Conservation (phyloP, 139 green algal genomes). For the Pleodorina starrii region DNA sequence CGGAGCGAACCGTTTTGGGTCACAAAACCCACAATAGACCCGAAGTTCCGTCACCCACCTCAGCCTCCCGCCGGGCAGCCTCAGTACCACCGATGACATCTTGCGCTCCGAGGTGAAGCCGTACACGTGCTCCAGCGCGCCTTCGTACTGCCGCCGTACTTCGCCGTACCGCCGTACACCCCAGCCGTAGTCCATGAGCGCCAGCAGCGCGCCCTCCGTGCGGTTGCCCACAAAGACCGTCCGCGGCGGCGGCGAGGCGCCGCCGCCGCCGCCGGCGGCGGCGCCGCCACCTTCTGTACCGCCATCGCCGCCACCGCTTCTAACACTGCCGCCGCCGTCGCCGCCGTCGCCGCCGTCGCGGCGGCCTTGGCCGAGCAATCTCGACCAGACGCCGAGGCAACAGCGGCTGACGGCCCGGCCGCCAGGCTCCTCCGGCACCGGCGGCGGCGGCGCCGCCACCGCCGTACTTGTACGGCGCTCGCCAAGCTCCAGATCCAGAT, state of each 20-base stretch:
- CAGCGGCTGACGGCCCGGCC: neutral
- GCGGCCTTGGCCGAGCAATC: too few species aligned
- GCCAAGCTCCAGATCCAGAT: neutral
- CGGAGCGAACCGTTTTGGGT: too few species aligned
- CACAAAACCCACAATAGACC: too few species aligned
- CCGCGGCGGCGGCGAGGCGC: neutral
- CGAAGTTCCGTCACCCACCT: too few species aligned
- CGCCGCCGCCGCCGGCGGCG: neutral
- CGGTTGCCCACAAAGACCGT: conserved; percentile 88
- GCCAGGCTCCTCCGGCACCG: neutral
- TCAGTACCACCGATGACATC: conserved; percentile 82
- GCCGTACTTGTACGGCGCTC: neutral
- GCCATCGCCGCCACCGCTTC: too few species aligned
- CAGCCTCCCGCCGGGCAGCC: neutral
- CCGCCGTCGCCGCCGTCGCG: neutral
- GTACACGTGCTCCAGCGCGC: conserved; percentile 73
- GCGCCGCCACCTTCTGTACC: too few species aligned
- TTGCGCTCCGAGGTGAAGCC: conserved; percentile 93
- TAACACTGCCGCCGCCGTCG: neutral
- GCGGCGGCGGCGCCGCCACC: neutral
- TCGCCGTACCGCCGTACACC: conserved; percentile 73
- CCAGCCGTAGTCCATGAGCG: conserved; percentile 80
- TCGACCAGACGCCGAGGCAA: neutral
- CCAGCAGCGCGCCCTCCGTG: conserved; percentile 95
- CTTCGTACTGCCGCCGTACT: conserved; percentile 38